Base-by-base conservation (phyloP, 768 basidiomycete species). In the Pleurotus djamor region DNA sequence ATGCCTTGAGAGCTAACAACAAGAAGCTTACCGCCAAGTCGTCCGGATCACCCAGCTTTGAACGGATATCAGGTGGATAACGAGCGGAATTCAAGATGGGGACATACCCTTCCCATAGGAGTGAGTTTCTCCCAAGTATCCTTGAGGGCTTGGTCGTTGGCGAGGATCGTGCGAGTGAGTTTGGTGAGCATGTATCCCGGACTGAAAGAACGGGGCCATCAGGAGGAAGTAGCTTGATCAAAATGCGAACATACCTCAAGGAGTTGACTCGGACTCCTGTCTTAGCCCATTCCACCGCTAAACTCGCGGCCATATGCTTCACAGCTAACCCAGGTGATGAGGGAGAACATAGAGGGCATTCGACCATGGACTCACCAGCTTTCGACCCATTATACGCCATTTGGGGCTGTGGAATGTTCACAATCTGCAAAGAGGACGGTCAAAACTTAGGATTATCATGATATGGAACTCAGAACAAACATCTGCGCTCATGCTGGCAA, bases 341-440 rank as follows among this genome's bases (percentile, higher is more conserved):
- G 66, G 38, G 10, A 45, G 7, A 44, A 7, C 2, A 44, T 38
- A 5, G 34, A 13, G 8, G 37, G 44, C 32, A 7, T 44, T 16
- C 4, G 33, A 17, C 21, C 21, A 9, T 9, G 12, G 10, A 21
- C 79, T 66, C 65, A 87, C 89, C 92, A 37, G 93, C 93, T 78
- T 96, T 98, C 16, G 94, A 96, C 7, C 92, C 91, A 72, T 98
- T 98, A 72, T 98, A 98, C 0, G 96, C 94, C 4, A 92, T 91
- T 80, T 98, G 96, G 44, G 83, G 84, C 84, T 94, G 95, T 45
- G 96, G 95, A 57, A 92, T 83, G 71, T 96, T 96, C 70, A 96
- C 81, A 62, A 96, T 86, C 90, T 94, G 66, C 16, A 36, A 12
- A 44, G n/a, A n/a, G n/a, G n/a, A 60, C 5, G 52, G 34, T 36